Conservation (phyloP, 768 basidiomycete genomes). For the Lyophyllum decastes region DNA sequence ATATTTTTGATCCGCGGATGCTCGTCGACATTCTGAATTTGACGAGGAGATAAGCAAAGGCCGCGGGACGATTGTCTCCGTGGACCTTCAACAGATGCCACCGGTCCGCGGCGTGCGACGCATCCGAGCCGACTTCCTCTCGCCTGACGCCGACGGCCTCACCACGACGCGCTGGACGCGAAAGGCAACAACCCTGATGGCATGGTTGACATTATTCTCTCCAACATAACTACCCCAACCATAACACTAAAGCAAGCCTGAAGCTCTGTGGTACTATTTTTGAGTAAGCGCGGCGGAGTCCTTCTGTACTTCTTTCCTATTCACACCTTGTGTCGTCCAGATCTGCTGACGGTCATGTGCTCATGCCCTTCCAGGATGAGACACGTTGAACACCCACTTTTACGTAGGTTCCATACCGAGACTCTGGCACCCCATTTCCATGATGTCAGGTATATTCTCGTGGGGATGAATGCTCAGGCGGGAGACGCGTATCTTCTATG, state of each 20-base stretch:
- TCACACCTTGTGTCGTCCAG: no score
- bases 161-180: slow-evolving; percentile 29
- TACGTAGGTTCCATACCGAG: not conserved
- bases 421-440: not conserved
- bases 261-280: slow-evolving; percentile 75
- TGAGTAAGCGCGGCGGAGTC: slow-evolving; percentile 52
- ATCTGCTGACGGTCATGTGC: no score
- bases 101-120: slow-evolving; percentile 75
- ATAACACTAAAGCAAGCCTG: slow-evolving; percentile 69
- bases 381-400: not conserved
- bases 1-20: not conserved
- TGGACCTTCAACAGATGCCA: slow-evolving; percentile 75
- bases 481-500: not conserved
- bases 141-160: slow-evolving; percentile 42
- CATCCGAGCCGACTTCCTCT: slow-evolving; percentile 78
- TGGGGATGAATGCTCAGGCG: not conserved
- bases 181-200: slow-evolving; percentile 25
- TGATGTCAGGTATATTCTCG: not conserved
- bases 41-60: not conserved
- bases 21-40: not conserved
- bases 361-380: not conserved
- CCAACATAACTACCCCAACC: slow-evolving; percentile 77
- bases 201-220: slow-evolving; percentile 79
- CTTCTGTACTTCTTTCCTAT: slow-evolving; percentile 47
- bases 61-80: slow-evolving; percentile 57